A percentile compares a stretch with the other conserved stretches of the same genome.
These are phyloP conservation scores for Brassica cretica DNA, from an alignment of 345 rosid genomes.

Conservation along the genomic window DNA sequence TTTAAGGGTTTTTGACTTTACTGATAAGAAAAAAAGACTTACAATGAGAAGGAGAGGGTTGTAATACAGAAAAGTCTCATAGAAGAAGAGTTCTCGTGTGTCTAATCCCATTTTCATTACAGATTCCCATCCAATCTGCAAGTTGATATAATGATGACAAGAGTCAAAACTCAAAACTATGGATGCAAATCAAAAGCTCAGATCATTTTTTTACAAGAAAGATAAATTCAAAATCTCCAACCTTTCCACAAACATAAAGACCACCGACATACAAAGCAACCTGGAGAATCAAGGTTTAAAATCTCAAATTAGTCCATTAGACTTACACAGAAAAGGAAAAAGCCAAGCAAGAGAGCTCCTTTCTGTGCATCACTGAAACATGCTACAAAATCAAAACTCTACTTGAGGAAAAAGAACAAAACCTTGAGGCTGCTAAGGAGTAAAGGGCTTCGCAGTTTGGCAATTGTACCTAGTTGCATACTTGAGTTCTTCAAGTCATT, in stretches of 20 bases:
- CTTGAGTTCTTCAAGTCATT: constrained; percentile 50
- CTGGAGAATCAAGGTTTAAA: constrained; percentile 46
- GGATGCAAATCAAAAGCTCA: not conserved
- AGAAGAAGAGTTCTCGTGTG: constrained; percentile 79
- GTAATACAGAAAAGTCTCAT: constrained; percentile 92
- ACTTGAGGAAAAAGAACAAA: constrained; percentile 14
- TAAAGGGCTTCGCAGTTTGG: constrained; percentile 67
- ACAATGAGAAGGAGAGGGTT: constrained; percentile 99
- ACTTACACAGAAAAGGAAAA: not conserved
- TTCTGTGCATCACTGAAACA: not conserved
- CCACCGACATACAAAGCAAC: constrained; percentile 79
- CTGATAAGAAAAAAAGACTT: constrained; percentile 27
- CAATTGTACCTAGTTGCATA: constrained; percentile 48
- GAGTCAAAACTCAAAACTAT: not conserved
- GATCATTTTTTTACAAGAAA: not conserved
- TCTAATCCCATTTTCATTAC: constrained; percentile 91
- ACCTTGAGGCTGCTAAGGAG: constrained; percentile 89
- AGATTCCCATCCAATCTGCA: constrained; percentile 93
- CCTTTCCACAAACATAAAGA: constrained; percentile 86
- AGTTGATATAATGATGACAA: not conserved
- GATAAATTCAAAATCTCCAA: constrained; percentile 31
- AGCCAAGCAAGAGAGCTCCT: constrained; percentile 10
- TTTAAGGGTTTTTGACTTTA: not conserved
- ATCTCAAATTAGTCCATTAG: constrained; percentile 15
- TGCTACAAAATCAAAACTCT: constrained; percentile 1